A percentile compares a stretch with the other conserved stretches of the same genome.
These are phyloP conservation scores for Fraxinus sp. DNA, from an alignment of 305 asterid species.

Conservation along the genomic window DNA sequence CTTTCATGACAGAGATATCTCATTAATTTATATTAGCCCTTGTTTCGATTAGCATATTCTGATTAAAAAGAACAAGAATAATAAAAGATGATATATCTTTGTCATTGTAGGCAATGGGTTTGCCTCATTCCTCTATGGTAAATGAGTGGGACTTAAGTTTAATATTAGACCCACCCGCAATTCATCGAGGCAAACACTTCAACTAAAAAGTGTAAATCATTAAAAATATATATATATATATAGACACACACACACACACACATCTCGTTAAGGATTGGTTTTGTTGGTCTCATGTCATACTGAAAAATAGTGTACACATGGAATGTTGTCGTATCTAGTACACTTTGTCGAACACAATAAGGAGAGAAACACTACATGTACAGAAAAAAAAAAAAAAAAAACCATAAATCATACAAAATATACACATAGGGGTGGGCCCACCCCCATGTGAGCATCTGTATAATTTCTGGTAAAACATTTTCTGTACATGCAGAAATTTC, in stretches of 20 bases:
- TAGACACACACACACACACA: too few species aligned
- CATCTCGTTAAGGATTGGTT: too few species aligned
- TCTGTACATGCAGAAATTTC: too few species aligned
- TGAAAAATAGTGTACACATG: not conserved
- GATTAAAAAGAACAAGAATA: not conserved
- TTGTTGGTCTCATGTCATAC: not conserved
- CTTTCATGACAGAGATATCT: too few species aligned
- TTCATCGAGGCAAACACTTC: conserved; percentile 46
- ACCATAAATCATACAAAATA: too few species aligned
- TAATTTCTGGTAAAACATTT: too few species aligned
- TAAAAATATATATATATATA: too few species aligned
- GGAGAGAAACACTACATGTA: too few species aligned
- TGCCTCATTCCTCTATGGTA: conserved; percentile 32
- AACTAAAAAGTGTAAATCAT: conserved; percentile 31
- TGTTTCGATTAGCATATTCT: not conserved
- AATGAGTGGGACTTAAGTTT: conserved; percentile 54
- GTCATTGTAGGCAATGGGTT: conserved; percentile 46
- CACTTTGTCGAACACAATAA: not conserved
- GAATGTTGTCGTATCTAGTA: not conserved
- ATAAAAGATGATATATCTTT: conserved; percentile 45
- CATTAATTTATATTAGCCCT: not conserved
- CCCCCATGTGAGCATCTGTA: too few species aligned
- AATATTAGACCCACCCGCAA: conserved; percentile 26
- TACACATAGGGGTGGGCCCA: too few species aligned
- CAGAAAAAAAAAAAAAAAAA: too few species aligned